Evolutionary conservation across 1,284 basidiomycete genomes (phyloP).

Genomic region (Porphyrellus sp.): DNA sequence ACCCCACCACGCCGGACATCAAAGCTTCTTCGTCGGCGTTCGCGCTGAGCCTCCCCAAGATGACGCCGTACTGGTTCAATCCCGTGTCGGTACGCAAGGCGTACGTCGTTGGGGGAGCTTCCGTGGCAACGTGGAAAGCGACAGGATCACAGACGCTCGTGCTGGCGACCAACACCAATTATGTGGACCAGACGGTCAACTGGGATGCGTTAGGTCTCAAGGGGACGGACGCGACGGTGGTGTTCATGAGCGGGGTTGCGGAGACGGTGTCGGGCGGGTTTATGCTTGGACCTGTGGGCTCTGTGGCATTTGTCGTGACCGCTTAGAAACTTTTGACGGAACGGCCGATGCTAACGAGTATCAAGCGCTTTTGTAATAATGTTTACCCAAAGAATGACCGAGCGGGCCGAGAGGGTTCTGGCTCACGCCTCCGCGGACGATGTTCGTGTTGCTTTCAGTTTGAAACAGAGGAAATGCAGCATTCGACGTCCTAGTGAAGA

Average conservation of each 20-base stretch:
- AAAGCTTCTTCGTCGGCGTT: slow-evolving; percentile 54
- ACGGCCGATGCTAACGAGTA: too few relatives aligned
- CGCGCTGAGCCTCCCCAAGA: slow-evolving; percentile 41
- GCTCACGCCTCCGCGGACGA: too few relatives aligned
- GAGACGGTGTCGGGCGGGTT: not conserved
- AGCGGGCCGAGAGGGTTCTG: too few relatives aligned
- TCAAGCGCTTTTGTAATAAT: not conserved
- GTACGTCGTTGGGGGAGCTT: slow-evolving; percentile 33
- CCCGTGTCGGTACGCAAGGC: slow-evolving; percentile 30
- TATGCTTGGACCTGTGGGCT: not conserved
- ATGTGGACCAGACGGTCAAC: slow-evolving; percentile 26
- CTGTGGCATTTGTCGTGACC: not conserved
- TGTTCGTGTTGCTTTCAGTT: too few relatives aligned
- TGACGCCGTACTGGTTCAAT: slow-evolving; percentile 41
- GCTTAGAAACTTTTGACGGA: not conserved
- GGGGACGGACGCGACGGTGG: not conserved
- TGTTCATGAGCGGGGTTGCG: slow-evolving; percentile 21
- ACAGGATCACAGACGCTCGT: slow-evolving; percentile 35
- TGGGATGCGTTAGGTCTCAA: slow-evolving; percentile 23
- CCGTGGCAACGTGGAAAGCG: slow-evolving; percentile 41
- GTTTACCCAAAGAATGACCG: too few relatives aligned
- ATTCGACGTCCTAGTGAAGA: too few relatives aligned
- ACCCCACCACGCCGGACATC: slow-evolving; percentile 61
- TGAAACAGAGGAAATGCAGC: too few relatives aligned
- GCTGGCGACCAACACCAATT: slow-evolving; percentile 43